These are phyloP conservation scores for Sporisorium iseilematis-ciliati DNA, from an alignment of 1,284 basidiomycete genomes.

Conservation along the genomic window DNA sequence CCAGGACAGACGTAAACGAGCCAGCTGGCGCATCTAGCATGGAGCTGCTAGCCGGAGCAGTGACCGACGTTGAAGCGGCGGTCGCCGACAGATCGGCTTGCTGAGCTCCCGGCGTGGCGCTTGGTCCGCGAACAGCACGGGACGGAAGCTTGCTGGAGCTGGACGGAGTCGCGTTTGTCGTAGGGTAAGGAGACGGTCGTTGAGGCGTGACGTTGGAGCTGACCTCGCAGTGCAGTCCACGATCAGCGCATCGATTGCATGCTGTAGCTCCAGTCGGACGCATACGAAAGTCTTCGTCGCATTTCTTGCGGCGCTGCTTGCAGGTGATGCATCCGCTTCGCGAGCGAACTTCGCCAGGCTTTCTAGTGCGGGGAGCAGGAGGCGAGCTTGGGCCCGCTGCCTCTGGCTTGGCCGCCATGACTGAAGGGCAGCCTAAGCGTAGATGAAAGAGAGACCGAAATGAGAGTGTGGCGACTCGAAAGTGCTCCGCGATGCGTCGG, in stretches of 20 bases:
- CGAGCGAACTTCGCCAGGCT: conserved; percentile 52
- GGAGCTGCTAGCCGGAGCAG: conserved; percentile 1
- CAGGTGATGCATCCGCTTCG: conserved; percentile 55
- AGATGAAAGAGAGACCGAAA: not conserved
- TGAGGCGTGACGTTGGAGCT: conserved; percentile 27
- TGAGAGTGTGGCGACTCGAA: no score
- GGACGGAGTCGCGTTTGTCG: conserved; percentile 4
- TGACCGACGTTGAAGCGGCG: conserved; percentile 2
- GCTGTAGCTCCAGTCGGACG: conserved; percentile 43
- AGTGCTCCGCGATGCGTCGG: no score
- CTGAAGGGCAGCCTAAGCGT: not conserved
- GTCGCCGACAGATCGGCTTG: conserved; percentile 1
- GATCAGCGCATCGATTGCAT: conserved; percentile 49
- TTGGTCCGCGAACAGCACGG: conserved; percentile 18
- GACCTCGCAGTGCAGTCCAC: conserved; percentile 45
- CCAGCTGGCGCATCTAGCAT: conserved; percentile 3
- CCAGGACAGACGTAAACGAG: conserved; percentile 11
- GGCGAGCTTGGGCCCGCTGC: conserved; percentile 30
- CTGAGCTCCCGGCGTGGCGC: conserved; percentile 12
- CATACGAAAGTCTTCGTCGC: conserved; percentile 52
- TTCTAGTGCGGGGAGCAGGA: conserved; percentile 32
- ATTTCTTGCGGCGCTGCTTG: conserved; percentile 57
- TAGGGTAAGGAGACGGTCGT: conserved; percentile 24
- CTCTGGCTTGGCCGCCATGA: conserved; percentile 12
- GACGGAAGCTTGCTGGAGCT: conserved; percentile 12